Base-by-base conservation (phyloP, 2,329 filamentous ascomycete genomes). In the Aspergillus sp. region DNA sequence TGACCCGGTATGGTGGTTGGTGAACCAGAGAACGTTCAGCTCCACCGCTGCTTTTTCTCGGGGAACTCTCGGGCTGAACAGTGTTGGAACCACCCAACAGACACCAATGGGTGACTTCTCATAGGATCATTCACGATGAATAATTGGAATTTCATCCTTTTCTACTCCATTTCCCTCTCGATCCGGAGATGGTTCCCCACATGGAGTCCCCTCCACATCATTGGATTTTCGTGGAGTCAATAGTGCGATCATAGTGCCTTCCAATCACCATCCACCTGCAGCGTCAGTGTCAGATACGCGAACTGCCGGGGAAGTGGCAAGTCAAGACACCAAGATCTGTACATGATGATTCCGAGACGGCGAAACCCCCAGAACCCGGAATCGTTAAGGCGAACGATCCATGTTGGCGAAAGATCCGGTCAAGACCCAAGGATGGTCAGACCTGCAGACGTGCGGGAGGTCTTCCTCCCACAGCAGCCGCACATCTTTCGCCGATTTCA, bases 221-320 rank as follows among this genome's bases (percentile, higher is more conserved):
- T 43, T 33, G 26, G 6, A 35, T 19, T 30, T 30, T 30, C 26
- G 26, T 30, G 26, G 26, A 30, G 26, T 8, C 26, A 30, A 30
- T 30, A 30, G 26, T 30, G 26, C 26, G 10, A 30, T 11, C 8
- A 30, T 30, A 30, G 26, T 30, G 26, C 26, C 26, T 30, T 11
- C 8, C 26, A 30, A 8, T 11, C 26, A 30, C 6, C 26, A 30
- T 30, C 10, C 22, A 22, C 22, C 26, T 8, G 26, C 8, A 30
- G 16, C 11, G 4, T 10, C 33, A 5, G 16, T 38, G 47, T 50
- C 20, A 48, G 50, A 17, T 50, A 41, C 45, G 33, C 26, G 47
- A 53, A 50, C 53, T 32, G 38, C 47, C 32, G 53, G 53, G 50
- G 47, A 50, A n/a, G n/a, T 41, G 35, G 46, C 46, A 41, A 22